phyloP scores from a whole-genome alignment of 805 yeast species.

The Sungouiella thailandica region DNA sequence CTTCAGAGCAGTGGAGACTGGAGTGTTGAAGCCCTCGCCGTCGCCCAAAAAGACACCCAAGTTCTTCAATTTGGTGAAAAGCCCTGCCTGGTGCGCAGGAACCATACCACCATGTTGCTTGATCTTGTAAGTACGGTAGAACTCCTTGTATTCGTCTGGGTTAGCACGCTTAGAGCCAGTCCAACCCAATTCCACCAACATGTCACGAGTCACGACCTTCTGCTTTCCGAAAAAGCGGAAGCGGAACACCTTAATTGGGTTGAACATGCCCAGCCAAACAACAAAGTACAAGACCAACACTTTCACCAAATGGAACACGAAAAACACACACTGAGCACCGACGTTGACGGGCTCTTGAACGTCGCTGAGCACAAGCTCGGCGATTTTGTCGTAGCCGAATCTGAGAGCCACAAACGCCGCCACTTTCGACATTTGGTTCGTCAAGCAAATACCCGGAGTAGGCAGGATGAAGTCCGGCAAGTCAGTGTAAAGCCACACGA shows the following conservation, averaged over 20 bases:
- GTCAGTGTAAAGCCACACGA: constrained; percentile 86
- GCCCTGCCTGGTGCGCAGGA: constrained; percentile 69
- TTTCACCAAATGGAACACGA: constrained; percentile 68
- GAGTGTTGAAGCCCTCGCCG: constrained; percentile 83
- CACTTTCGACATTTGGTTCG: constrained; percentile 46
- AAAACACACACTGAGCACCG: constrained; percentile 61
- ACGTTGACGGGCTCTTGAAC: constrained; percentile 33
- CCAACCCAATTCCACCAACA: constrained; percentile 77
- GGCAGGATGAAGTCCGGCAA: constrained; percentile 86
- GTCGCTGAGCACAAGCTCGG: constrained; percentile 47
- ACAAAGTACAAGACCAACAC: constrained; percentile 48
- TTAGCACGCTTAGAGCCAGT: constrained; percentile 82
- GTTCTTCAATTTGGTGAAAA: constrained; percentile 51
- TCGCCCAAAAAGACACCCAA: constrained; percentile 60
- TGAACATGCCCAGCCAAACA: constrained; percentile 67
- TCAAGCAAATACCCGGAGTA: constrained; percentile 84
- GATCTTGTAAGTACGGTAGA: constrained; percentile 59
- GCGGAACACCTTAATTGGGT: constrained; percentile 51
- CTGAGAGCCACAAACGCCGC: constrained; percentile 17
- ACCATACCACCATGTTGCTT: constrained; percentile 70
- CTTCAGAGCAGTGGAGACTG: constrained; percentile 38
- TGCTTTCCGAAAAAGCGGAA: constrained; percentile 21
- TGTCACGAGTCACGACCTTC: constrained; percentile 43
- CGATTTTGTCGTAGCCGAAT: constrained; percentile 40
- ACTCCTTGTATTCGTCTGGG: constrained; percentile 63